Conservation (phyloP, 2,329 filamentous ascomycete species). For the Gliomastix tumulicola region DNA sequence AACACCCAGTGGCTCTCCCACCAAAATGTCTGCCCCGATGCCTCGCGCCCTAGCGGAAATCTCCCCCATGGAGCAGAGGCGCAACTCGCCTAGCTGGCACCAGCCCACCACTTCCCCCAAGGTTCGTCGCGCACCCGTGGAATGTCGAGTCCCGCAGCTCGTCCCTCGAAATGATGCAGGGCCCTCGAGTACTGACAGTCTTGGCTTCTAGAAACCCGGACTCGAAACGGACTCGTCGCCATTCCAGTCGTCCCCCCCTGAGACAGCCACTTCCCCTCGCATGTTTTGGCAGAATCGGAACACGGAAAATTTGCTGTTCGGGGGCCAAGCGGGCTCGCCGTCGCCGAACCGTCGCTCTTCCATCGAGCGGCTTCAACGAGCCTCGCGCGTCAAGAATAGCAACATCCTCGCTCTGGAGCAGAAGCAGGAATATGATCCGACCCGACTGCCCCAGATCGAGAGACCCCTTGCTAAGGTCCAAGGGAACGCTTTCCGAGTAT, state of each 20-base stretch:
- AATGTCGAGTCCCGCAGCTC: too few species aligned
- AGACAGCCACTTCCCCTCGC: constrained; percentile 64
- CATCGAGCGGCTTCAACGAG: constrained; percentile 90
- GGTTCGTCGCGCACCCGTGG: constrained; percentile 21
- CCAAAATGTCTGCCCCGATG: constrained; percentile 53
- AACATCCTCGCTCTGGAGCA: constrained; percentile 92
- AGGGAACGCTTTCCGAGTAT: constrained; percentile 61
- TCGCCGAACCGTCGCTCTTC: constrained; percentile 78
- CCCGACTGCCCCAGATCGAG: constrained; percentile 69
- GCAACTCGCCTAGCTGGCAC: constrained; percentile 90
- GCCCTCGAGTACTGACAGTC: too few species aligned
- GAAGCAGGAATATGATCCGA: constrained; percentile 86
- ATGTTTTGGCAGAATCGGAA: constrained; percentile 85
- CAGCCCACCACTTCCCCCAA: constrained; percentile 38
- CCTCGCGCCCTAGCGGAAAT: constrained; percentile 83
- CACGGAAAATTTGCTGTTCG: constrained; percentile 69
- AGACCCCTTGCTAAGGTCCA: constrained; percentile 73
- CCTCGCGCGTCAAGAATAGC: constrained; percentile 95
- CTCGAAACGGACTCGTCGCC: constrained; percentile 71
- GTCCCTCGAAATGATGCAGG: too few species aligned
- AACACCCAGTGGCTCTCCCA: constrained; percentile 50
- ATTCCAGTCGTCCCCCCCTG: constrained; percentile 76
- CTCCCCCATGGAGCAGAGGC: constrained; percentile 73
- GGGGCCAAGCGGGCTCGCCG: constrained; percentile 52
- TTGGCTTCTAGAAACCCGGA: constrained; percentile 51